These are phyloP conservation scores for Syzygium aromaticum DNA, from an alignment of 345 rosid species.

Conservation along the genomic window DNA sequence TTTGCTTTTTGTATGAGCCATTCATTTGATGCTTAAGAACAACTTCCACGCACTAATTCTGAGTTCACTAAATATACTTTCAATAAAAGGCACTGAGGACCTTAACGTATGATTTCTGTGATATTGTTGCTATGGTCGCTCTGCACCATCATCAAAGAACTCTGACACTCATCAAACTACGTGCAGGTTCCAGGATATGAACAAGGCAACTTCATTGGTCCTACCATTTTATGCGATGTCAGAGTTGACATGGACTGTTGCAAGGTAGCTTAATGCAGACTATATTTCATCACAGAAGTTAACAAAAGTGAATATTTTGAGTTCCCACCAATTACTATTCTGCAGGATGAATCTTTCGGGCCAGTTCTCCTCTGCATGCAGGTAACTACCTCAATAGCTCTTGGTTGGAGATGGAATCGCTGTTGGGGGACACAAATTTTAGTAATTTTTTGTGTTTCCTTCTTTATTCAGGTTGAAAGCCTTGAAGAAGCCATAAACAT, in stretches of 20 bases:
- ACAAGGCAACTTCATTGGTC: conserved; percentile 54
- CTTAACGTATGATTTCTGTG: not conserved
- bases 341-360: conserved; percentile 47
- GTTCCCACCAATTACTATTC: not conserved
- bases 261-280: conserved; percentile 28
- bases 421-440: not conserved
- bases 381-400: conserved; percentile 15
- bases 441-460: not conserved
- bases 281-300: not conserved
- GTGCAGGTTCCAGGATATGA: conserved; percentile 51
- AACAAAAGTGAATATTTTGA: not conserved
- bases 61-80: not conserved
- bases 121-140: not conserved
- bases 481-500: conserved; percentile 51
- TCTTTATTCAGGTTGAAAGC: conserved; percentile 24
- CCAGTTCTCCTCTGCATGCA: conserved; percentile 53
- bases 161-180: not conserved
- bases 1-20: not conserved
- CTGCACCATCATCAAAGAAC: not conserved
- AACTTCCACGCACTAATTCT: not conserved
- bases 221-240: conserved; percentile 48
- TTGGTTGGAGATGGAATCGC: not conserved
- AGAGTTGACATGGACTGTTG: conserved; percentile 50
- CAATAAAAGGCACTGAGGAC: not conserved
- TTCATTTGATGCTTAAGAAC: not conserved